Evolutionary conservation across 306 rosid genomes (phyloP).

Genomic region (Quercus mongolica): DNA sequence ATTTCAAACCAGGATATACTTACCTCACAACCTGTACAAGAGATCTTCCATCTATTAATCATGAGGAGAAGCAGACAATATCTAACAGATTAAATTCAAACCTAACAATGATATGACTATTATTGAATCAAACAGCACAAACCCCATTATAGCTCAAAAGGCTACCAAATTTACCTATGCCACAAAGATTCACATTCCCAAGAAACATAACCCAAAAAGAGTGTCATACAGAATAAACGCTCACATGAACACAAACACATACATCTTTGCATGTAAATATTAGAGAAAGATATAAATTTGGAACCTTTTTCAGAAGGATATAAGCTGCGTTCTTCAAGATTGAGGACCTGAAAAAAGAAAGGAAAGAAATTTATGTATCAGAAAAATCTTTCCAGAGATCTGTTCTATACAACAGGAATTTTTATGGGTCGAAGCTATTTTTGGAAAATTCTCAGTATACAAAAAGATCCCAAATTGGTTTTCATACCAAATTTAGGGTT

Average conservation of each 20-base stretch:
- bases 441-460: not conserved
- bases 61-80: not conserved
- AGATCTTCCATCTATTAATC: not conserved
- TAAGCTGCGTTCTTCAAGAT: not conserved
- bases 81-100: not conserved
- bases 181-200: not conserved
- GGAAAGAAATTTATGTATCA: constrained; percentile 2
- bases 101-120: not conserved
- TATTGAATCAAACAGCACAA: constrained; percentile 8
- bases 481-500: constrained; percentile 3
- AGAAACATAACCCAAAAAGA: not conserved
- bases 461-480: constrained; percentile 17
- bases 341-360: constrained; percentile 14
- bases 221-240: not conserved
- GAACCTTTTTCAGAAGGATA: constrained; percentile 21
- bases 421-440: constrained; percentile 1
- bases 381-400: constrained; percentile 7
- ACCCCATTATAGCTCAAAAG: not conserved
- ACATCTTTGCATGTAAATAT: not conserved
- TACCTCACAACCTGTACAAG: not conserved
- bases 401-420: constrained; percentile 8
- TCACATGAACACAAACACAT: not conserved
- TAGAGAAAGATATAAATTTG: not conserved
- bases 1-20: not conserved
- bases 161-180: not conserved